Evolutionary conservation across 345 rosid species (phyloP), one percentile per base, ranked within the genome.

Genomic region (Cardamine resedifolia): DNA sequence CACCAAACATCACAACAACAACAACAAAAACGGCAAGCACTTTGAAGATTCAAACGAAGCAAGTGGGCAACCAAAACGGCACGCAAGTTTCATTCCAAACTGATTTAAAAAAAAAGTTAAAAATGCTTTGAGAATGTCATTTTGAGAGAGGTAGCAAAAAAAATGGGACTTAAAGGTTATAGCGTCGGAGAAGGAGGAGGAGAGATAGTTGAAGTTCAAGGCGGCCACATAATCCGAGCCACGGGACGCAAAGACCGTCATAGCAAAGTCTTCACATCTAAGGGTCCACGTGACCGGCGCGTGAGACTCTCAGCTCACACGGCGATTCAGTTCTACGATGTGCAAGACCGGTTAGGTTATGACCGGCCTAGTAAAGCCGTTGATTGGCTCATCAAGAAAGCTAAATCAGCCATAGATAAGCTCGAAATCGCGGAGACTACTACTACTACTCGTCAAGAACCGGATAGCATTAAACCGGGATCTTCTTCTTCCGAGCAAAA

Each of bases 321-420:
- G 0, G 97, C 97, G 0, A 90, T 90, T 63, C 95, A 90, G 57
- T 90, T 90, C 76, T 90, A 88, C 75, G 97, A 89, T 73, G 96
- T 89, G 66, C 93, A 91, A 82, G 97, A 86, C 83, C 81, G 97
- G 74, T 78, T 91, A 50, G 95, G 95, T 56, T 90, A 84, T 34
- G 95, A 90, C 81, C 78, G 95, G 34, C 97, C 97, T 21, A 88
- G 97, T 74, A 91, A 88, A 78, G 96, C 97, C 12, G 92, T 91
- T 7, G 97, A 91, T 47, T 91, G 97, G 97, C 89, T 91, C 52
- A 91, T 91, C 65, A 84, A 79, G 72, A 88, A 90, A 71, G 97
- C 97, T 0, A 88, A 86, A 71, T 57, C 90, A 3, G 79, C 94
- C 30, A 90, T 90, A 20, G 97, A 90, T 77, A 83, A 85, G 77